Percentiles rank a stretch among this genome's conserved stretches.
Evolutionary conservation across 495 filamentous ascomycete genomes (phyloP).

Genomic region (Aspergillus baeticus): DNA sequence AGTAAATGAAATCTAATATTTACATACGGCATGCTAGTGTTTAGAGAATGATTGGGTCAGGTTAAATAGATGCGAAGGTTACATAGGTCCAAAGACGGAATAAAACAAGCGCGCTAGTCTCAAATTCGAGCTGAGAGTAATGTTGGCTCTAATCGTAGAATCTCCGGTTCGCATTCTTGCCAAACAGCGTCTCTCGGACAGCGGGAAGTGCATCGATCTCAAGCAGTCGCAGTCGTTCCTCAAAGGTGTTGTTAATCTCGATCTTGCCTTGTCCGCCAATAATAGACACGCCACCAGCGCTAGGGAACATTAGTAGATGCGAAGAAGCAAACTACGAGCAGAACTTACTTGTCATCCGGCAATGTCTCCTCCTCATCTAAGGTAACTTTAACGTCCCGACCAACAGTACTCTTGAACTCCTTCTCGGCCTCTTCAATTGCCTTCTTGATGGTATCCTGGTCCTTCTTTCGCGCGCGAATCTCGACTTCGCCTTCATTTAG

Average conservation of each 20-base stretch:
- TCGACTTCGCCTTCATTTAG: slow-evolving; percentile 75
- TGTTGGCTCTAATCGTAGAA: slow-evolving; percentile 75
- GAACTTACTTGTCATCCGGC: slow-evolving; percentile 80
- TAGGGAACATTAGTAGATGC: slow-evolving; percentile 32
- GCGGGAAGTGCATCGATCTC: slow-evolving; percentile 81
- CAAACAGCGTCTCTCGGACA: slow-evolving; percentile 82
- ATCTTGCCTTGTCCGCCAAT: slow-evolving; percentile 88
- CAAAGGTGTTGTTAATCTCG: slow-evolving; percentile 97
- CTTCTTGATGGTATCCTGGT: slow-evolving; percentile 68
- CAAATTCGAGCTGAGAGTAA: slow-evolving; percentile 13
- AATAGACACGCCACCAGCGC: slow-evolving; percentile 79
- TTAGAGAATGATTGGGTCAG: slow-evolving; percentile 10
- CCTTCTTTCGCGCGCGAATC: slow-evolving; percentile 74
- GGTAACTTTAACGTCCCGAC: slow-evolving; percentile 59
- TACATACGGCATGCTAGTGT: slow-evolving; percentile 22
- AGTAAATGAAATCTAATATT: slow-evolving; percentile 3
- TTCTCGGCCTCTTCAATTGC: slow-evolving; percentile 70
- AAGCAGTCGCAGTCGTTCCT: slow-evolving; percentile 82
- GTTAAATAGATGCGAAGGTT: slow-evolving; percentile 5
- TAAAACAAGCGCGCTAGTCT: slow-evolving; percentile 1
- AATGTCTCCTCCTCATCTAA: slow-evolving; percentile 79
- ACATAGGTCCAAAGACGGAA: slow-evolving; percentile 22
- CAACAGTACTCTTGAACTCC: slow-evolving; percentile 76
- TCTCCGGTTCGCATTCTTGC: slow-evolving; percentile 86
- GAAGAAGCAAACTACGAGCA: not conserved